Evolutionary conservation across 352 stramenopile species (phyloP), one percentile per base, ranked within the genome.

Genomic region (Phytophthora macrochlamydospora): DNA sequence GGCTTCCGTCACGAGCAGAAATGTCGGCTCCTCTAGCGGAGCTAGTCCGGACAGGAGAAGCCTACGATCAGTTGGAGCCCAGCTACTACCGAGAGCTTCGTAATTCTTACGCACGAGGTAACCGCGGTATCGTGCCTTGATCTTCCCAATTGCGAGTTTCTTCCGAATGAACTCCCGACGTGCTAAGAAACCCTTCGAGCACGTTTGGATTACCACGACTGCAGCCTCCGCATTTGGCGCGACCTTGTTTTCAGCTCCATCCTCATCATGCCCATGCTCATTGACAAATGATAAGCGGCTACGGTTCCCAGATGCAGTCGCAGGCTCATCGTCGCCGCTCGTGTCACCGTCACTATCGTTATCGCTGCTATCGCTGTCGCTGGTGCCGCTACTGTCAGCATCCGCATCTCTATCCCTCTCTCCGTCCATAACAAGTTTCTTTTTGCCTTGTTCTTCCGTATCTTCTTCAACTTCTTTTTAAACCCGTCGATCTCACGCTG

Each of bases 81-180:
- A 54, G 43, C 38, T 32, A 24, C 61, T 59, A 12, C 56, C 61
- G 12, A 75, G 62, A 49, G 59, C 62, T 37, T 78, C 66, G 29
- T 74, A 55, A 57, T 76, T 78, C 63, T 81, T 78, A 31, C 69
- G 73, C 48, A 81, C 73, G 4, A 78, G 54, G 43, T 81, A 81
- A 4, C 73, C 73, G 46, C 69, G 69, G 48, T 81, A 81, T 18
- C 65, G 69, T 50, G 69, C 73, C 37, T 81, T 81, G 56, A 81
- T 81, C 60, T 74, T 73, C 30, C 74, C 66, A 42, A 76, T 74
- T 30, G 73, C 73, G 28, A 69, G 52, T 28, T 74, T 73, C 63
- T 78, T 78, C 28, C 69, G 62, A 54, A 76, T 64, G n/a, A 76
- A 81, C 32, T 71, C 59, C 0, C 57, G 56, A 8, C 73, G 62